Base-by-base conservation (phyloP, 306 rosid species). In the Begonia fuchsioides region DNA sequence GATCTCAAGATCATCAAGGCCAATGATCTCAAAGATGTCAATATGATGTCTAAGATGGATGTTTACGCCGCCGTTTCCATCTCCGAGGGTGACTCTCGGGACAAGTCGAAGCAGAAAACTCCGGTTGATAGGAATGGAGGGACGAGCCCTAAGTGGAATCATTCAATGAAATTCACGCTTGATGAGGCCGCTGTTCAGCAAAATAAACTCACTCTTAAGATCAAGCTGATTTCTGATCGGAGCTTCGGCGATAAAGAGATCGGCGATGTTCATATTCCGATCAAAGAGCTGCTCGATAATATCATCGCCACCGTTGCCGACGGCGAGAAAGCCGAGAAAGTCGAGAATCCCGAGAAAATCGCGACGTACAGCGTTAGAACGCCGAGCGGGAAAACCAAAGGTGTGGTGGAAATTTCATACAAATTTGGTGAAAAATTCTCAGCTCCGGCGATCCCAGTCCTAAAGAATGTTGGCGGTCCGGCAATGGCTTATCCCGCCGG, bases 31-130 rank as follows among this genome's bases (percentile, higher is more conserved):
- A 77, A 77, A 67, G 61, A 69, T 10, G 72, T 77, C 32, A 73
- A 77, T 45, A 26, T 59, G 26, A 15, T 73, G 48, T 66, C 84
- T 43, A 76, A 58, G 62, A 77, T 77, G 80, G 84, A 77, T 38
- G 77, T 73, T 13, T 77, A 70, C 72, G 80, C 75, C 60, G 58
- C 51, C 53, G 75, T 73, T 32, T 47, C 68, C 1, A 52, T 77
- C 70, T 15, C 66, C 58, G 77, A n/a, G n/a, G n/a, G 77, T 13
- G 68, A 60, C 50, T 49, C 49, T 16, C 14, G 10, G 58, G 50
- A 40, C 13, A 66, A 38, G 4, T 15, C 47, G 12, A 67, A 66
- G 48, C 70, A 60, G 12, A 62, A 32, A n/a, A 65, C 80, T 6
- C 64, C 63, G 15, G 57, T 61, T 13, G 56, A 47, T 48, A 74